A percentile compares a stretch with the other conserved stretches of the same genome.
Conservation (phyloP, 192 early-diverging fungal species). For the Linnemannia schmuckeri region DNA sequence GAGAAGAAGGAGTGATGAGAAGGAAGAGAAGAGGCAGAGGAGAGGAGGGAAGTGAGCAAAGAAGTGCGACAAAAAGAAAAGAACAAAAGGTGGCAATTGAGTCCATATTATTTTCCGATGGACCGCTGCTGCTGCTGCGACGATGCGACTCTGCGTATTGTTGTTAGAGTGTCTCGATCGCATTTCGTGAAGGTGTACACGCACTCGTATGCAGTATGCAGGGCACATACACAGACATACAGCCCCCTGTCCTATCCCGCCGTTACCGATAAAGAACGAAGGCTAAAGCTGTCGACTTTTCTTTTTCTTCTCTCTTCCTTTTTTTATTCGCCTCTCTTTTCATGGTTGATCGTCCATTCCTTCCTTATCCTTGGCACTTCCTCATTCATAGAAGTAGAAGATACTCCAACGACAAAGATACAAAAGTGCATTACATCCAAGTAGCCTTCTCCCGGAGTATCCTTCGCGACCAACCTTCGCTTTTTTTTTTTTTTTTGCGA, state of each 20-base stretch:
- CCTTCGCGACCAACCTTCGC: not conserved
- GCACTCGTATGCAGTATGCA: too few species aligned
- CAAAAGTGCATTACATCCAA: too few species aligned
- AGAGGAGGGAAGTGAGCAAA: not conserved
- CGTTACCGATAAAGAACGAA: too few species aligned
- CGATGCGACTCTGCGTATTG: not conserved
- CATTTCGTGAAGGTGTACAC: not conserved
- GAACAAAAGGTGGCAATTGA: not conserved
- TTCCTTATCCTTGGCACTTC: too few species aligned
- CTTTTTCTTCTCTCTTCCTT: too few species aligned
- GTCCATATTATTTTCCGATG: not conserved
- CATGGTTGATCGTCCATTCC: too few species aligned
- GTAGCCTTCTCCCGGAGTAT: not conserved
- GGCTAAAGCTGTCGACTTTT: too few species aligned
- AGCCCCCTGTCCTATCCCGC: too few species aligned
- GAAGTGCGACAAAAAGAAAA: not conserved
- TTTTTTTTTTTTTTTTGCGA: not conserved
- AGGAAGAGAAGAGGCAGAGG: not conserved
- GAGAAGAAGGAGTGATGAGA: slow-evolving; percentile 5
- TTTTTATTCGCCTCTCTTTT: too few species aligned
- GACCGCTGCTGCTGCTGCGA: not conserved
- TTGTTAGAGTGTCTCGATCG: not conserved
- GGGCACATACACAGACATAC: too few species aligned
- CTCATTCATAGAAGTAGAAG: too few species aligned
- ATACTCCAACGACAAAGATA: too few species aligned